Evolutionary conservation across 1,139 yeast species (phyloP).

Genomic region (Saccharomyces hybrid): DNA sequence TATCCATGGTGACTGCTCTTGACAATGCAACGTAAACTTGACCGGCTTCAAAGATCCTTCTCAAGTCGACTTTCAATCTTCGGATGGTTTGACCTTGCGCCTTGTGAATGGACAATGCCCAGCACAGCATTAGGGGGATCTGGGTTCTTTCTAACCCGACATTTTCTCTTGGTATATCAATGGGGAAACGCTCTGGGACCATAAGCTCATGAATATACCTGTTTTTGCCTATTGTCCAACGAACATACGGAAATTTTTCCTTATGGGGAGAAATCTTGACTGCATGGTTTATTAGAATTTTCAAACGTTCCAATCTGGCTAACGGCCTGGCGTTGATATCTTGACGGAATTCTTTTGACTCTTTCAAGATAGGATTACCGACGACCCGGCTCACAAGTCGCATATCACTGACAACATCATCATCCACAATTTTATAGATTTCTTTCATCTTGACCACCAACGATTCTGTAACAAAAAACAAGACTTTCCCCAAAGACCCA

Average conservation of each 20-base stretch:
- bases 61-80: conserved; percentile 67
- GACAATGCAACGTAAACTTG: conserved; percentile 89
- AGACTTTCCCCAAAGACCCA: conserved; percentile 81
- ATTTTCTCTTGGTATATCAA: conserved; percentile 29
- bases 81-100: conserved; percentile 88
- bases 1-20: conserved; percentile 71
- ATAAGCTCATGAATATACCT: conserved; percentile 25
- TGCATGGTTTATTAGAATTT: conserved; percentile 34
- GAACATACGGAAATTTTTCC: conserved; percentile 45
- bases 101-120: conserved; percentile 89
- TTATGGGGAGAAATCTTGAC: conserved; percentile 21
- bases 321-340: conserved; percentile 21
- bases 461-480: conserved; percentile 31
- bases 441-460: conserved; percentile 21
- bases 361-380: conserved; percentile 17
- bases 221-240: conserved; percentile 36
- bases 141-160: conserved; percentile 43
- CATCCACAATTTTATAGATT: conserved; percentile 18
- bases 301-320: conserved; percentile 23
- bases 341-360: conserved; percentile 21
- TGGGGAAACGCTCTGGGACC: conserved; percentile 26
- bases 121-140: conserved; percentile 67
- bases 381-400: conserved; percentile 31
- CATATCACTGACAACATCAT: conserved; percentile 28
- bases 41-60: conserved; percentile 70